Evolutionary conservation across 805 yeast genomes (phyloP), one percentile per base, ranked within the genome.

Genomic region (Yarrowia sp.): DNA sequence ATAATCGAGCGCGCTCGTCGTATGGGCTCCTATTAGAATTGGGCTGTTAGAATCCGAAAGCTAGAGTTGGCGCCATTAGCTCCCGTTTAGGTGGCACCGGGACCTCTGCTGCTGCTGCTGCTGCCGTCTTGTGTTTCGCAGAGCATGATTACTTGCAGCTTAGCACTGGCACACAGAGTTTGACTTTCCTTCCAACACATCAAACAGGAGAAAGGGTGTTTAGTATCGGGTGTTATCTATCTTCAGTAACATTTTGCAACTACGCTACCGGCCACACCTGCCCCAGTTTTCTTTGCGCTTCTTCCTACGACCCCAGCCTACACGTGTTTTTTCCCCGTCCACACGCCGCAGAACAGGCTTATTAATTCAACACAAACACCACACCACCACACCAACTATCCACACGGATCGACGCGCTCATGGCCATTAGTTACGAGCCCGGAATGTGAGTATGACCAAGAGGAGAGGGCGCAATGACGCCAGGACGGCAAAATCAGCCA

Each of bases 391-490:
- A 44, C 49, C 49, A n/a, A 44, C 49, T 26, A 22, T 44, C 28
- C 32, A 22, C 54, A 48, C 54, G 58, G 58, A 36, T 26, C 43
- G 44, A 51, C 48, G 41, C 46, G 64, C 68, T 64, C 68, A 78
- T 78, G 78, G 74, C 77, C 32, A 75, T 80, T 43, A 74, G 81
- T 19, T 82, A 77, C 69, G 85, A 82, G 70, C 78, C 80, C 56
- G 87, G 87, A 70, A 83, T 87, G 83, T 81, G 73, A 67, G 83
- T 79, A 65, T 32, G 30, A 16, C 32, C 3, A 11, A 1, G n/a
- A 8, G 19, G 32, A 24, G 32, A 7, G 16, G 16, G 10, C 19
- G 16, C 9, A 19, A 16, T 5, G 43, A 16, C 22, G 10, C 17
- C 14, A n/a, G 19, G 14, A 3, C 10, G 14, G 17, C 12, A 3